A percentile compares a stretch with the other conserved stretches of the same genome.
Conservation (phyloP, 345 rosid genomes). For the Conringia planisiliqua region DNA sequence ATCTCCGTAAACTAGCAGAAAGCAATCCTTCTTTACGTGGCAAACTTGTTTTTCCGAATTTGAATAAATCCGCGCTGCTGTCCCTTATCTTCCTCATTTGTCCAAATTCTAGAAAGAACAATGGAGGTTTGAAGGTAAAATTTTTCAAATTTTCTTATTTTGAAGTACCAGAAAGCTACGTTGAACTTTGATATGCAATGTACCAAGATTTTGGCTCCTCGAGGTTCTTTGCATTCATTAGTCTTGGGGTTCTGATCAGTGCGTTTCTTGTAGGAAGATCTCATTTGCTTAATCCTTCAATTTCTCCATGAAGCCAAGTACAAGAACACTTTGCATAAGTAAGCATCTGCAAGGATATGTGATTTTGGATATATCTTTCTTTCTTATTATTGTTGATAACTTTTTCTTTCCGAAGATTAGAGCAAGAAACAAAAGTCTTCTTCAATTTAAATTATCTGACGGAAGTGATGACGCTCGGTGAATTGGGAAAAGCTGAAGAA, state of each 20-base stretch:
- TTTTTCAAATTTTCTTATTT: neutral
- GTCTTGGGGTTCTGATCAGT: constrained; percentile 25
- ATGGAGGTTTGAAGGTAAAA: constrained; percentile 26
- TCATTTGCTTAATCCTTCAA: constrained; percentile 39
- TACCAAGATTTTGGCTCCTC: neutral
- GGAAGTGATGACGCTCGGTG: constrained; percentile 45
- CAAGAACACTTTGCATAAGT: constrained; percentile 39
- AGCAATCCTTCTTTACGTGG: constrained; percentile 28
- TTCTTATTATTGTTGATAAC: constrained; percentile 17
- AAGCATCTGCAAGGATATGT: constrained; percentile 7
- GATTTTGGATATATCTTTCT: neutral
- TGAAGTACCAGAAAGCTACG: neutral
- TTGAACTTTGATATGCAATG: neutral
- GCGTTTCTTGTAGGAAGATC: constrained; percentile 39
- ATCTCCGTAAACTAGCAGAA: constrained; percentile 19
- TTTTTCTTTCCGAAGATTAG: constrained; percentile 44
- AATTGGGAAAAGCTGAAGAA: constrained; percentile 60
- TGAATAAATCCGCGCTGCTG: constrained; percentile 20
- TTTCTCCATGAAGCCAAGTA: constrained; percentile 39
- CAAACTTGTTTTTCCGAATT: constrained; percentile 18
- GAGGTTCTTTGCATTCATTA: neutral
- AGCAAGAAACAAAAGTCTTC: constrained; percentile 63
- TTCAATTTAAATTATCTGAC: constrained; percentile 52
- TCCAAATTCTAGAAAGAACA: constrained; percentile 6
- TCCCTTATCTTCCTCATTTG: constrained; percentile 32